Evolutionary conservation across 2,329 filamentous ascomycete species (phyloP).

Genomic region (Aspergillus sp.): DNA sequence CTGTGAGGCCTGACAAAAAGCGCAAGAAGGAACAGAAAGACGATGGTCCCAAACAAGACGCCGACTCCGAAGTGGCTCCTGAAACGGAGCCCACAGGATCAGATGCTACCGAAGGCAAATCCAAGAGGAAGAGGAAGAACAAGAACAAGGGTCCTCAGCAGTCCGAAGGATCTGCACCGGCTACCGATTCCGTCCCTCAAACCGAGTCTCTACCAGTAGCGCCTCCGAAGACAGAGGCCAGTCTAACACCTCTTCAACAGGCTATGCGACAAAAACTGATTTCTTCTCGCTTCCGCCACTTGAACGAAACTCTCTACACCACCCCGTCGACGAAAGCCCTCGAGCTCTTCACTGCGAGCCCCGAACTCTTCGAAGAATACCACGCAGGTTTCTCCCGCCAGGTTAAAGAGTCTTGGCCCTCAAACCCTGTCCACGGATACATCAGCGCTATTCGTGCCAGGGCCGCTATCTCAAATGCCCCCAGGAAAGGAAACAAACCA

Average conservation of each 20-base stretch:
- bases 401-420: slow-evolving; percentile 87
- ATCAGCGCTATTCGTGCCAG: slow-evolving; percentile 71
- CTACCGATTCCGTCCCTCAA: slow-evolving; percentile 19
- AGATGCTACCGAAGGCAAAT: slow-evolving; percentile 26
- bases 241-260: slow-evolving; percentile 88
- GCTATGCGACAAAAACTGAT: slow-evolving; percentile 95
- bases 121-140: slow-evolving; percentile 39
- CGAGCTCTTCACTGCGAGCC: slow-evolving; percentile 77
- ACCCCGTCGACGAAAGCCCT: slow-evolving; percentile 84
- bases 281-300: slow-evolving; percentile 92
- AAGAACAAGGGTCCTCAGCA: slow-evolving; percentile 34
- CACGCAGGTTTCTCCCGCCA: slow-evolving; percentile 95
- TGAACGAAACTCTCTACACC: slow-evolving; percentile 97
- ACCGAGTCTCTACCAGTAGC: slow-evolving; percentile 36
- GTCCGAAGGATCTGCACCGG: slow-evolving; percentile 20
- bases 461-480: slow-evolving; percentile 55
- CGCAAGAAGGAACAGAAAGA: slow-evolving; percentile 35
- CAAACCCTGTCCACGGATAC: slow-evolving; percentile 92
- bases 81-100: slow-evolving; percentile 21
- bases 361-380: slow-evolving; percentile 95
- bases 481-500: slow-evolving; percentile 48
- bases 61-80: slow-evolving; percentile 19
- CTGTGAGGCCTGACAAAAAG: slow-evolving; percentile 33
- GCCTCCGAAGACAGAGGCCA: slow-evolving; percentile 54
- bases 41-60: slow-evolving; percentile 23